Evolutionary conservation across 1,284 basidiomycete genomes (phyloP).

Genomic region (Rhodotorula sp.): DNA sequence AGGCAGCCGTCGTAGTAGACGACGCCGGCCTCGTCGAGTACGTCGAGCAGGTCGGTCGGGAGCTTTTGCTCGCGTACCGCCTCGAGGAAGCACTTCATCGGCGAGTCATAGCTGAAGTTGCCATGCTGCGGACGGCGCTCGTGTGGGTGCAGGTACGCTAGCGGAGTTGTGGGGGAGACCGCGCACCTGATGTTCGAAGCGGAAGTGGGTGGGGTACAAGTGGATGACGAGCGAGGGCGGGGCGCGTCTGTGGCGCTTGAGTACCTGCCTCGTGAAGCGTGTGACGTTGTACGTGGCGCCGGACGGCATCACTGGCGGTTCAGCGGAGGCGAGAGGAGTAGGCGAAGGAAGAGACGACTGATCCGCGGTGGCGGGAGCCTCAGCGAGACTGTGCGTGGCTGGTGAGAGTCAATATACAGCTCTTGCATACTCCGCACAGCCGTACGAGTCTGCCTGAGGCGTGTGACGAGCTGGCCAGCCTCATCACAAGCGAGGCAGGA

Average conservation of each 20-base stretch:
- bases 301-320: not conserved
- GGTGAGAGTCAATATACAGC: too few species aligned
- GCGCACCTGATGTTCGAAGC: slow-evolving; percentile 46
- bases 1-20: slow-evolving; percentile 47
- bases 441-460: too few species aligned
- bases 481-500: too few species aligned
- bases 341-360: not conserved
- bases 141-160: not conserved
- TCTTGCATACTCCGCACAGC: too few species aligned
- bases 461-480: too few species aligned
- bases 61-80: slow-evolving; percentile 46
- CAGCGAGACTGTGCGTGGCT: too few species aligned
- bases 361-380: too few species aligned
- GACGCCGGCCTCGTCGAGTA: slow-evolving; percentile 44
- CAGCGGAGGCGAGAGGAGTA: not conserved
- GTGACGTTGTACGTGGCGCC: slow-evolving; percentile 41
- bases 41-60: slow-evolving; percentile 45
- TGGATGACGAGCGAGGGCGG: slow-evolving; percentile 45
- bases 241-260: slow-evolving; percentile 39
- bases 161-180: not conserved
- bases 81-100: slow-evolving; percentile 45
- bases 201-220: slow-evolving; percentile 45
- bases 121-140: slow-evolving; percentile 24
- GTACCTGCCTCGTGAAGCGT: slow-evolving; percentile 39
- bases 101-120: slow-evolving; percentile 41